Conservation (phyloP, 805 yeast species). For the Cyberlindnera samutprakarnensis region DNA sequence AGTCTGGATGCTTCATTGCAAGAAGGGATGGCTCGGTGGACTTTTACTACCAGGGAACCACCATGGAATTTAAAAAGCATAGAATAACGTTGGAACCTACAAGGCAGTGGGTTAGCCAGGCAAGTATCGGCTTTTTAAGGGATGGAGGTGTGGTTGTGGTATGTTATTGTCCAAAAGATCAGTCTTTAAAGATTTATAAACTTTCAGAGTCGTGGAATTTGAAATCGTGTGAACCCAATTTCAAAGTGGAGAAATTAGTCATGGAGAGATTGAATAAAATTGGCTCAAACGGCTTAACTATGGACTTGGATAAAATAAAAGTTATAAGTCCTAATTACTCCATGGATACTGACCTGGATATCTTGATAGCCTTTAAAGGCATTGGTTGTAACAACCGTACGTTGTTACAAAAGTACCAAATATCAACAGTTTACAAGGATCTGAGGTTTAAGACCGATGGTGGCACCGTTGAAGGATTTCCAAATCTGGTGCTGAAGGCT, state of each 20-base stretch:
- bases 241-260: conserved; percentile 28
- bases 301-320: conserved; percentile 29
- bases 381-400: conserved; percentile 15
- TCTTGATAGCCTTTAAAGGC: conserved; percentile 33
- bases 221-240: conserved; percentile 28
- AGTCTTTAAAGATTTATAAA: conserved; percentile 33
- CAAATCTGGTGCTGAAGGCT: conserved; percentile 15
- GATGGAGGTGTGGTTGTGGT: conserved; percentile 39
- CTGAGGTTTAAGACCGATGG: conserved; percentile 13
- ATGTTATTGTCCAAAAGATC: conserved; percentile 30
- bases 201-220: conserved; percentile 47
- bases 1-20: conserved; percentile 64
- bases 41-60: conserved; percentile 57
- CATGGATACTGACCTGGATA: conserved; percentile 35
- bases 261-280: conserved; percentile 20
- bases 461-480: conserved; percentile 14
- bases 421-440: conserved; percentile 17
- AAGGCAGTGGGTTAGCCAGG: conserved; percentile 23
- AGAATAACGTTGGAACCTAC: conserved; percentile 25
- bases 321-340: conserved; percentile 39
- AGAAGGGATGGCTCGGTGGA: conserved; percentile 54
- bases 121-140: conserved; percentile 46
- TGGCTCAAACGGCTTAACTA: conserved; percentile 22
- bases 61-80: conserved; percentile 45
- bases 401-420: conserved; percentile 17